Conservation (phyloP, 805 yeast species). For the Metschnikowia anglica region DNA sequence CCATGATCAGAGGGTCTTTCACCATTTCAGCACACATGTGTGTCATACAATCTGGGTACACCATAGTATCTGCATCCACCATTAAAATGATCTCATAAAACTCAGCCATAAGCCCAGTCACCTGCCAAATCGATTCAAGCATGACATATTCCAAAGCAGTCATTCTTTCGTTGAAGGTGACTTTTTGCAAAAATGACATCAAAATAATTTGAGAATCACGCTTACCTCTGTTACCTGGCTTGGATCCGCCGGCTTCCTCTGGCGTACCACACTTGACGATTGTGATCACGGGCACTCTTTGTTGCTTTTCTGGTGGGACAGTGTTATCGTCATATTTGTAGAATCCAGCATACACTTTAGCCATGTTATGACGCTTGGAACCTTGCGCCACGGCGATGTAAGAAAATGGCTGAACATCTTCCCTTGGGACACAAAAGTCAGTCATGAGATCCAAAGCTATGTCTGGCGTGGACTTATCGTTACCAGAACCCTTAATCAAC, state of each 20-base stretch:
- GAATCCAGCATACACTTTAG: conserved; percentile 92
- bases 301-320: conserved; percentile 78
- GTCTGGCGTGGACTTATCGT: conserved; percentile 84
- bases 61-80: conserved; percentile 95
- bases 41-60: conserved; percentile 81
- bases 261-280: conserved; percentile 90
- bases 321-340: conserved; percentile 79
- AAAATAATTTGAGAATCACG: conserved; percentile 90
- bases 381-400: conserved; percentile 97
- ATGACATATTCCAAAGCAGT: conserved; percentile 83
- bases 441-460: conserved; percentile 85
- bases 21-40: conserved; percentile 92
- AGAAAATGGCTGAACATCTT: conserved; percentile 76
- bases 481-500: conserved; percentile 90
- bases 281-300: conserved; percentile 74
- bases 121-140: conserved; percentile 69
- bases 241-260: conserved; percentile 59
- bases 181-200: conserved; percentile 85
- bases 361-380: conserved; percentile 93
- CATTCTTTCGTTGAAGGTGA: conserved; percentile 93
- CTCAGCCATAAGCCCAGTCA: conserved; percentile 83
- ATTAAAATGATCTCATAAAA: conserved; percentile 78
- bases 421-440: conserved; percentile 60
- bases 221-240: conserved; percentile 94
- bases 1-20: conserved; percentile 83